Evolutionary conservation across 2,329 filamentous ascomycete genomes (phyloP), one percentile per base, ranked within the genome.

Genomic region (Trichoderma sp.): DNA sequence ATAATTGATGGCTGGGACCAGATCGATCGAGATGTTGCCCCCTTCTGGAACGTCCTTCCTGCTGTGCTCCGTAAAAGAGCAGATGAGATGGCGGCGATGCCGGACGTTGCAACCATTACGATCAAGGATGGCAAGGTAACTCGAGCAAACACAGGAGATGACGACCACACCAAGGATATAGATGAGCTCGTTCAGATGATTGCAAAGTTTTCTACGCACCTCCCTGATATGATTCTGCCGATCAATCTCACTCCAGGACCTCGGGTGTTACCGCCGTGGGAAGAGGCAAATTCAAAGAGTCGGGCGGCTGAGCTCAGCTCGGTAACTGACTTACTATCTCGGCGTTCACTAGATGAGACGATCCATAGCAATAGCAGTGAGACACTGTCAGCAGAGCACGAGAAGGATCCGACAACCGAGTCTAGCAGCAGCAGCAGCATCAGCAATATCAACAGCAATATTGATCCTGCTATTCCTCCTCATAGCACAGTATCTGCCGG

Each of bases 171-270:
- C 21, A 70, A 75, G 14, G 74, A 81, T 24, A 73, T 88, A 49
- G 78, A 84, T 16, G 79, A 80, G n/a, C 75, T 87, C 0, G 82
- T 88, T 7, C 85, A 86, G 4, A 92, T 96, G 87, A 88, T 96
- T 76, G 83, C 87, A 63, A 82, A 85, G 1, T 97, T 97, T 74
- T 85, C 89, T 1, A 81, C 89, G 72, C 88, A 91, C 75, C 83
- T 97, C 16, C 92, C 93, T 0, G 88, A 94, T 72, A 94, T 97
- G 92, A 88, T 93, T 72, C 80, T 97, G 24, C 91, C 92, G 0
- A 92, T 97, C 81, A 97, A 97, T 76, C 84, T 92, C 24, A 87
- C 91, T 21, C 69, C 72, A 11, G 71, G 74, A 8, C 80, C 80
- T 19, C 77, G 80, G 5, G 73, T 81, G n/a, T 72, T 81, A 5